Base-by-base conservation (phyloP, 2,329 filamentous ascomycete species). In the Diaporthe citrichinensis region DNA sequence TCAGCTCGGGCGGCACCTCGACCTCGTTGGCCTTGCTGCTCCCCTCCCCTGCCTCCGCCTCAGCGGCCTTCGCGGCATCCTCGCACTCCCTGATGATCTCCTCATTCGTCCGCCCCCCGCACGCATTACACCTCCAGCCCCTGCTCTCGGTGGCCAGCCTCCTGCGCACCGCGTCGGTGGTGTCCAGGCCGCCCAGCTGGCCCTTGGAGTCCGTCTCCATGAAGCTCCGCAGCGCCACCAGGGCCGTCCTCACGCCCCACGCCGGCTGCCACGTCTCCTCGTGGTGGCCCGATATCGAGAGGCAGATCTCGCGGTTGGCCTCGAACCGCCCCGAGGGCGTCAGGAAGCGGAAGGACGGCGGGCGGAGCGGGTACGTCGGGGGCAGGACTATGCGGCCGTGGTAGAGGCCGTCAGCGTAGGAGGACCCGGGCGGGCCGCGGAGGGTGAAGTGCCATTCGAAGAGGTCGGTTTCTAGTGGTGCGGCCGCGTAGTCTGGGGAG, bases 391-490 rank as follows among this genome's bases (percentile, higher is more conserved):
- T 98, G 81, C 96, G 95, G 75, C 97, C 97, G 85, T 99, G 97
- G 87, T 98, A 99, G 81, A 98, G 91, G 65, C 97, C 97, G 44
- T 89, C 87, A 59, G 92, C 91, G 85, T 96, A 98, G 51, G 93
- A 91, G 0, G 95, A 96, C 44, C 91, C 88, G 0, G 96, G 96
- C 0, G 96, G 96, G 0, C 97, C 97, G 71, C 93, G 92, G n/a
- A 99, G 89, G 0, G 97, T 99, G 86, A 98, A 99, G 87, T 99
- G 97, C 97, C 97, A 99, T 85, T 98, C 96, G 86, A 98, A 98
- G 72, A 99, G 92, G 85, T 98, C 95, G 44, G 91, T 89, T 82
- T 98, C 96, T 77, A 96, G 91, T 0, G 97, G 97, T 5, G 92
- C 89, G 55, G 96, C 97, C 79, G 93, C 91, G 85, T 96, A 97